Conservation (phyloP, 1,139 yeast species). For the Pneumocystis wakefieldiae region DNA sequence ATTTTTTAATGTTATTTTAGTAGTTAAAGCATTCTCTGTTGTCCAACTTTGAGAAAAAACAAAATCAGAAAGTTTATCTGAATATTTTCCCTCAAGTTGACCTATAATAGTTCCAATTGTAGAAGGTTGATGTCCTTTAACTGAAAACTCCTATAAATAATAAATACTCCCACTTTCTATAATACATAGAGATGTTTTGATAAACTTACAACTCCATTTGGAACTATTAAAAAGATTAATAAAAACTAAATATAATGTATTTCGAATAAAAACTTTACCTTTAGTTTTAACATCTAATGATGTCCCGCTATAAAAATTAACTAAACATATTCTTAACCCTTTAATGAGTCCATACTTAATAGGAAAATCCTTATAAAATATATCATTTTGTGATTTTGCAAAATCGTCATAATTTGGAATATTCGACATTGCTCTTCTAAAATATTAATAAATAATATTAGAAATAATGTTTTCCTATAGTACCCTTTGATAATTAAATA, state of each 20-base stretch:
- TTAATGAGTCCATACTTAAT: background rate
- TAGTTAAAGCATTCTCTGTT: slow-evolving; percentile 79
- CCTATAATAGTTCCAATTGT: slow-evolving; percentile 76
- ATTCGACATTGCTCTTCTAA: background rate
- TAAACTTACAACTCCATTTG: slow-evolving; percentile 63
- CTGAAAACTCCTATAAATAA: slow-evolving; percentile 43
- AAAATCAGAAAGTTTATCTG: slow-evolving; percentile 86
- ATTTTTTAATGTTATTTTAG: slow-evolving; percentile 86
- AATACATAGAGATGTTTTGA: background rate
- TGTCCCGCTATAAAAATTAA: background rate
- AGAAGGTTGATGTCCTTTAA: slow-evolving; percentile 74
- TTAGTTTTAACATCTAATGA: background rate
- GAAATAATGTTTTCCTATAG: background rate
- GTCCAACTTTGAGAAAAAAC: slow-evolving; percentile 96
- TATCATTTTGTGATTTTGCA: background rate
- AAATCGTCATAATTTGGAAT: background rate
- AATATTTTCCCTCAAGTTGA: slow-evolving; percentile 78
- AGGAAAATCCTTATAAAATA: background rate
- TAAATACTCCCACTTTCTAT: background rate
- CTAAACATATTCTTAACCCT: background rate
- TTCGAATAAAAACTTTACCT: background rate
- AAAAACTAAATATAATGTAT: background rate
- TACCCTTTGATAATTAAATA: background rate
- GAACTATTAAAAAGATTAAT: slow-evolving; percentile 33
- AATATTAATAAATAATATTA: background rate